A percentile compares a stretch with the other conserved stretches of the same genome.
Evolutionary conservation across 192 early-diverging fungal species (phyloP).

Genomic region (Dimargaris xerosporica): DNA sequence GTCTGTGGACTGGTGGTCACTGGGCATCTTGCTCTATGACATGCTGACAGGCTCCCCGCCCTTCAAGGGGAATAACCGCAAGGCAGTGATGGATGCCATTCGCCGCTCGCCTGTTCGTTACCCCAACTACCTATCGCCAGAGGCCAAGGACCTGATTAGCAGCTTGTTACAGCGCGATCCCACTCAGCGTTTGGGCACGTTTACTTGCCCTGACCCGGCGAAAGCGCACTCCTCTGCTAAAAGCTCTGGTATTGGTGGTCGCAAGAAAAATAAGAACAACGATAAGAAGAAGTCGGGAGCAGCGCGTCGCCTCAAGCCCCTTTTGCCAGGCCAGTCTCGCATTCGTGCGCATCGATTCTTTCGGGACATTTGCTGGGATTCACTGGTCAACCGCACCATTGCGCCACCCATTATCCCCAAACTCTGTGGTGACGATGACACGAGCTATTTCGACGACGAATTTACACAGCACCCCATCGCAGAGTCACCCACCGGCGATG

Average conservation of each 20-base stretch:
- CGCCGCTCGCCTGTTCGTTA: conserved; percentile 63
- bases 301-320: background rate
- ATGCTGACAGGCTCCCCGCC: conserved; percentile 78
- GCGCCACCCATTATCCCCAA: conserved; percentile 53
- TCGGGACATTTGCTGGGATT: conserved; percentile 55
- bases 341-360: conserved; percentile 58
- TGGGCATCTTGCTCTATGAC: conserved; percentile 79
- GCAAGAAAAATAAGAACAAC: conserved; percentile 18
- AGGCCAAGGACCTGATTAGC: conserved; percentile 61
- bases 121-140: conserved; percentile 64
- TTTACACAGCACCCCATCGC: conserved; percentile 47
- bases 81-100: conserved; percentile 74
- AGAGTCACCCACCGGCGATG: conserved; percentile 25
- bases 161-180: conserved; percentile 49
- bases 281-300: too few relatives aligned
- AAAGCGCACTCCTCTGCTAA: background rate
- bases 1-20: conserved; percentile 82
- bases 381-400: conserved; percentile 31
- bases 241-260: conserved; percentile 13
- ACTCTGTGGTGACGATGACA: conserved; percentile 41
- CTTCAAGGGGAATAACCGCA: conserved; percentile 63
- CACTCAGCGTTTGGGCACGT: conserved; percentile 36
- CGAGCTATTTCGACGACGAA: conserved; percentile 63
- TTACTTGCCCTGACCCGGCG: background rate
- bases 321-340: background rate